A percentile compares a stretch with the other conserved stretches of the same genome.
Conservation (phyloP, 306 rosid species). For the Ceratonia siliqua region DNA sequence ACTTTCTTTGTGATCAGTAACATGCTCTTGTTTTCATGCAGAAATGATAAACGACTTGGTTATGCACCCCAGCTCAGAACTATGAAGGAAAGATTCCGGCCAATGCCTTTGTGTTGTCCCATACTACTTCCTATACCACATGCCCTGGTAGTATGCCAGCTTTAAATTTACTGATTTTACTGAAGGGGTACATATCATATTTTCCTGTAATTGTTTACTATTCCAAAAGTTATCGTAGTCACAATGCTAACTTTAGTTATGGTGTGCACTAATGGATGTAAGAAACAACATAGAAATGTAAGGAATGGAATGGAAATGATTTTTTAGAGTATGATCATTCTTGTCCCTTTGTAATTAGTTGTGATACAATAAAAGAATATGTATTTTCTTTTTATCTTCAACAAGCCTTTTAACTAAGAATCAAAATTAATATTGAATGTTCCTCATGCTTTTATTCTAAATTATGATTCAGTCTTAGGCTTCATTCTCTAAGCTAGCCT, state of each 20-base stretch:
- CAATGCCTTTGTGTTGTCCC: constrained; percentile 95
- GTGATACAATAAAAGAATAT: not conserved
- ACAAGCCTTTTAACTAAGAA: constrained; percentile 12
- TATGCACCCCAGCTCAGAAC: constrained; percentile 50
- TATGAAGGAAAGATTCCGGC: constrained; percentile 79
- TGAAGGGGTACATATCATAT: constrained; percentile 11
- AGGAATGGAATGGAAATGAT: not conserved
- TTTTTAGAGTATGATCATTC: not conserved
- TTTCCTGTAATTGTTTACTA: constrained; percentile 14
- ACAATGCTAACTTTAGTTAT: not conserved
- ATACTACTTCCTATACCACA: constrained; percentile 90
- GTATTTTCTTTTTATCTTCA: not conserved
- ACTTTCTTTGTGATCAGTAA: constrained; percentile 17
- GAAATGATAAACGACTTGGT: constrained; percentile 62
- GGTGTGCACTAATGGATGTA: constrained; percentile 6
- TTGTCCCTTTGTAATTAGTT: not conserved
- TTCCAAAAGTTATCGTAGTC: not conserved
- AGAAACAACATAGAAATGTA: constrained; percentile 5
- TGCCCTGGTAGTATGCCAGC: constrained; percentile 72
- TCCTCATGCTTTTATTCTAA: not conserved
- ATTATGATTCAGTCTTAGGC: constrained; percentile 8
- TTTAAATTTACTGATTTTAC: constrained; percentile 32
- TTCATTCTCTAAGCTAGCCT: constrained; percentile 19
- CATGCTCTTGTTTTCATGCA: constrained; percentile 47
- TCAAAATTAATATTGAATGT: not conserved